Evolutionary conservation across 768 basidiomycete species (phyloP), one percentile per base, ranked within the genome.

Genomic region (Dioszegia hungarica): DNA sequence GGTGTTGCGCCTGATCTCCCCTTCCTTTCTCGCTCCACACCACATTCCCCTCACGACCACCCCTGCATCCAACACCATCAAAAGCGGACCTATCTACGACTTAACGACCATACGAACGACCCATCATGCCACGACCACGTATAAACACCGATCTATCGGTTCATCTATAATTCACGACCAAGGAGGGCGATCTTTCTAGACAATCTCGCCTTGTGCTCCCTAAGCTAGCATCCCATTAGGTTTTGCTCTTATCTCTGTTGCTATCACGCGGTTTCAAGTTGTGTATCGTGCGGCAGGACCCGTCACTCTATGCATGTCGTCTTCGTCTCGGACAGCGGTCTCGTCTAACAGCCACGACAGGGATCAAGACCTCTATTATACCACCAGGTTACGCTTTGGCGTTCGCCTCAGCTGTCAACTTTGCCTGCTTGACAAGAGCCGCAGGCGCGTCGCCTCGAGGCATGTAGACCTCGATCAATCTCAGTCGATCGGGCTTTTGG

Each of bases 401-500:
- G 43, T 54, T 54, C 34, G 75, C 77, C 55, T 73, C 66, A 5
- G 69, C 70, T 2, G 77, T 76, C 43, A 77, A 57, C 57, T 75
- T 73, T n/a, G 75, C 77, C 63, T 77, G 77, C 31, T 63, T 71
- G 59, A 75, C 46, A 25, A 77, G 49, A 8, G 65, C 68, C 5
- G 54, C 63, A 1, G 77, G 77, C 17, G 74, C 74, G 46, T 77
- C 77, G 12, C 67, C 70, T 33, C 72, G 37, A 11, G 77, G 77
- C 72, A 77, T 72, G 60, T 67, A 70, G 34, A 75, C 64, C 62
- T 76, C 75, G 60, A 76, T 68, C 56, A 74, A 52, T 37, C 69
- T 54, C 45, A 72, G 84, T 75, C 82, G 82, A 52, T 84, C 79
- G 2, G 86, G 84, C 20, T 66, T 78, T 2, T 79, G 81, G 68